These are phyloP conservation scores for Tephrocybe sp. DNA, from an alignment of 768 basidiomycete genomes.

Conservation along the genomic window DNA sequence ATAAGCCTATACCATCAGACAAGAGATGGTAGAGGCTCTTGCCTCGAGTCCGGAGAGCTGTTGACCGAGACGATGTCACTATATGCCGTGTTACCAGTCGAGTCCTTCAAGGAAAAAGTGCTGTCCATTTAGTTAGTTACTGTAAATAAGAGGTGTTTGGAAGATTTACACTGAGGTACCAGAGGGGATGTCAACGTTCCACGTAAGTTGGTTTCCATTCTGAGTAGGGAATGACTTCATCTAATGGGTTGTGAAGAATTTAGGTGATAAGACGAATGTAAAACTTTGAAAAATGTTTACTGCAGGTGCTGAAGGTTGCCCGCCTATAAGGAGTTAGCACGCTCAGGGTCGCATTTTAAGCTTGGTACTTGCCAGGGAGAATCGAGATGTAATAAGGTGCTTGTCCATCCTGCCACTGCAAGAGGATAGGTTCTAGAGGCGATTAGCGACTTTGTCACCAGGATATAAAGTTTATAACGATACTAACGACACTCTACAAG, in stretches of 20 bases:
- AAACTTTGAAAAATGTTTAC: conserved; percentile 31
- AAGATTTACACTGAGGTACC: conserved; percentile 45
- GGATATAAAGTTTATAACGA: not conserved
- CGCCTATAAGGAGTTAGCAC: conserved; percentile 34
- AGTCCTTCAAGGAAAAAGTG: conserved; percentile 55
- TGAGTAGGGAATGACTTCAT: conserved; percentile 50
- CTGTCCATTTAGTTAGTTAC: conserved; percentile 27
- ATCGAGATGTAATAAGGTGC: conserved; percentile 59
- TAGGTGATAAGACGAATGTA: not conserved
- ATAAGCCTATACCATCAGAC: not conserved
- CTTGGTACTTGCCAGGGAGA: conserved; percentile 49
- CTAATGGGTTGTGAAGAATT: conserved; percentile 30
- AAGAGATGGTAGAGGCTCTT: not conserved
- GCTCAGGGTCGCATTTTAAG: not conserved
- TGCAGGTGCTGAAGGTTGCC: conserved; percentile 46
- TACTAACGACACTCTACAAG: conserved; percentile 54
- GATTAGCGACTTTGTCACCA: conserved; percentile 1
- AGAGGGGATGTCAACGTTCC: conserved; percentile 47
- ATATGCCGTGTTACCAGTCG: conserved; percentile 49
- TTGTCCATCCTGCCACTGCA: conserved; percentile 51
- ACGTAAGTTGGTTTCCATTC: conserved; percentile 42
- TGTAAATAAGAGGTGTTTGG: not conserved
- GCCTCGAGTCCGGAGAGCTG: conserved; percentile 34
- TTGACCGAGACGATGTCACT: conserved; percentile 48
- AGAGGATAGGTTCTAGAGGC: conserved; percentile 53